These are phyloP conservation scores for Apiospora hydei DNA, from an alignment of 2,329 filamentous ascomycete species.

Conservation along the genomic window DNA sequence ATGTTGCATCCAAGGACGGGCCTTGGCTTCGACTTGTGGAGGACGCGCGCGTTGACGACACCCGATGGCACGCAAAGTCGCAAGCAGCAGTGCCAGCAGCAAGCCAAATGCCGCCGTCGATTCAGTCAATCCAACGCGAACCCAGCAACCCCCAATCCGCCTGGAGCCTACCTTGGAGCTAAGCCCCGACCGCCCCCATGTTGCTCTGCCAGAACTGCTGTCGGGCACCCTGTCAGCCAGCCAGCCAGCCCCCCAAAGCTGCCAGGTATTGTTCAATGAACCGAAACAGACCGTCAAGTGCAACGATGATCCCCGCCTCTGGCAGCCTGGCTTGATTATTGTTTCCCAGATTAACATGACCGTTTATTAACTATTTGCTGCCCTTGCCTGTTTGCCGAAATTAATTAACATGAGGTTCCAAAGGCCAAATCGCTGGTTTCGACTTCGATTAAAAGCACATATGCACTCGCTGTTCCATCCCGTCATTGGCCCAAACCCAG, in stretches of 20 bases:
- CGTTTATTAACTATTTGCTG: constrained; percentile 6
- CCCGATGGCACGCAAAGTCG: neutral
- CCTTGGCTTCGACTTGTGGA: neutral
- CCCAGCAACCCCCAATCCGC: neutral
- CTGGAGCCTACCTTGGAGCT: neutral
- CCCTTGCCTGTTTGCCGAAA: constrained; percentile 9
- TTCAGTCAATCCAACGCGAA: constrained; percentile 4
- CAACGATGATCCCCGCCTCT: constrained; percentile 19
- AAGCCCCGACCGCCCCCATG: neutral
- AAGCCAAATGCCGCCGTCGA: neutral
- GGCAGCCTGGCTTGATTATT: neutral
- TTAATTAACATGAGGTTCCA: constrained; percentile 9
- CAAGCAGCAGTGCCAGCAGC: neutral
- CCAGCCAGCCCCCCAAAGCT: neutral
- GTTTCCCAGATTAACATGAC: constrained; percentile 9
- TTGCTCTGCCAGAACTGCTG: neutral
- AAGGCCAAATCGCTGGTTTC: neutral
- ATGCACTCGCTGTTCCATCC: neutral
- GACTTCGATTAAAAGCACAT: neutral
- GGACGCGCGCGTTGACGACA: constrained; percentile 15
- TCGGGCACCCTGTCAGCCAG: neutral
- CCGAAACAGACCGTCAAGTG: constrained; percentile 7
- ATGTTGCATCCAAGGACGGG: constrained; percentile 17
- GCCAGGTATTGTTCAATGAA: constrained; percentile 12
- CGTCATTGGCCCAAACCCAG: constrained; percentile 1